These are phyloP conservation scores for Lagenaria siceraria DNA, from an alignment of 306 rosid genomes.

Conservation along the genomic window DNA sequence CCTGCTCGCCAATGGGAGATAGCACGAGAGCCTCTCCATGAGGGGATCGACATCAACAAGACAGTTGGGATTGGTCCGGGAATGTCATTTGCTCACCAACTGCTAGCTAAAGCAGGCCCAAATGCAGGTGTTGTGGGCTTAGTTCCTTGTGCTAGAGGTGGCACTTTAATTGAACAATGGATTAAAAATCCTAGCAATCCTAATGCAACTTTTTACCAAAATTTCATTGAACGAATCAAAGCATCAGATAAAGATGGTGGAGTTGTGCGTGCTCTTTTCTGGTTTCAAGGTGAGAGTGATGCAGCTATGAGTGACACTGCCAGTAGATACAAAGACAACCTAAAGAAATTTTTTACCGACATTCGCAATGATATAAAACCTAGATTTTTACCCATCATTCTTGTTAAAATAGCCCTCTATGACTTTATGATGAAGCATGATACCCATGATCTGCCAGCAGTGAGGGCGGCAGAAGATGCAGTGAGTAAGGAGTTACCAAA, in stretches of 20 bases:
- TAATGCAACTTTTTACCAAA: not conserved
- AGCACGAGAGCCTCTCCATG: not conserved
- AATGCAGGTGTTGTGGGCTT: not conserved
- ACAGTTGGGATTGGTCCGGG: not conserved
- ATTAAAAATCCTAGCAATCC: not conserved
- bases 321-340: not conserved
- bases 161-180: not conserved
- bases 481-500: not conserved
- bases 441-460: not conserved
- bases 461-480: not conserved
- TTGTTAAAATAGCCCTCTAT: not conserved
- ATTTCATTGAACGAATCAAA: not conserved
- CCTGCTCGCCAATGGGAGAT: not conserved
- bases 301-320: not conserved
- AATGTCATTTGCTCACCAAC: not conserved
- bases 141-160: constrained; percentile 5
- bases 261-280: not conserved
- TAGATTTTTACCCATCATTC: not conserved
- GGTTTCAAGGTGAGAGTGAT: not conserved
- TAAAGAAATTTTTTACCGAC: not conserved
- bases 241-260: not conserved
- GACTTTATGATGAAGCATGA: not conserved
- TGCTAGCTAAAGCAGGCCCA: not conserved
- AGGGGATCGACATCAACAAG: not conserved
- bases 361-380: not conserved